Percentiles rank a stretch among this genome's conserved stretches.
These are phyloP conservation scores for Mycena chlorophos DNA, from an alignment of 768 basidiomycete genomes.

Conservation along the genomic window DNA sequence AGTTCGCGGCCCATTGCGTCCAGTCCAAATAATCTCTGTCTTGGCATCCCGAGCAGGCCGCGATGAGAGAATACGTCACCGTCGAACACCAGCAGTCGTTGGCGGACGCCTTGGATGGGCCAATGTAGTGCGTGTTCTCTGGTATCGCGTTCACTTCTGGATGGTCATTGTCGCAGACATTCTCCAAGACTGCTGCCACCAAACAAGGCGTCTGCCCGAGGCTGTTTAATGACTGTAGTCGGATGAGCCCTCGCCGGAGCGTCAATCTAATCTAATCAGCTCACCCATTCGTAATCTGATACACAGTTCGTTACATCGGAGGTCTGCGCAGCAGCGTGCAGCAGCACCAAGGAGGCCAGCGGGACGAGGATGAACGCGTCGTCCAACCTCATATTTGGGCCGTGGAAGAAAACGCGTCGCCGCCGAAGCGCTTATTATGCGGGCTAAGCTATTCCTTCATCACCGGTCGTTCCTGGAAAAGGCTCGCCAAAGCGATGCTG, in stretches of 20 bases:
- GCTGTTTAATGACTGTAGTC: conserved; percentile 41
- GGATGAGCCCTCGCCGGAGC: background rate
- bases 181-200: conserved; percentile 50
- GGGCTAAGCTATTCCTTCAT: background rate
- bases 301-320: conserved; percentile 41
- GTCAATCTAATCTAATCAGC: background rate
- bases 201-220: conserved; percentile 49
- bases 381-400: conserved; percentile 12
- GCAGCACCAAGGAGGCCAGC: conserved; percentile 6
- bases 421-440: conserved; percentile 7
- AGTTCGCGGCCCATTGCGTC: conserved; percentile 39
- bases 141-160: conserved; percentile 41
- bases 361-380: conserved; percentile 1
- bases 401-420: conserved; percentile 12
- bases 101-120: conserved; percentile 37
- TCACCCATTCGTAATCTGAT: conserved; percentile 40
- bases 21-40: conserved; percentile 40
- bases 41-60: conserved; percentile 64
- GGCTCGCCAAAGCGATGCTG: too few relatives aligned
- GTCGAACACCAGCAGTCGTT: conserved; percentile 55
- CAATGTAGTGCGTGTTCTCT: conserved; percentile 39
- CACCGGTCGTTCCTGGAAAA: conserved; percentile 10
- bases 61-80: conserved; percentile 56
- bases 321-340: conserved; percentile 31
- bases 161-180: conserved; percentile 40